These are phyloP conservation scores for Penicilliopsis zonata DNA, from an alignment of 495 filamentous ascomycete genomes.

Conservation along the genomic window DNA sequence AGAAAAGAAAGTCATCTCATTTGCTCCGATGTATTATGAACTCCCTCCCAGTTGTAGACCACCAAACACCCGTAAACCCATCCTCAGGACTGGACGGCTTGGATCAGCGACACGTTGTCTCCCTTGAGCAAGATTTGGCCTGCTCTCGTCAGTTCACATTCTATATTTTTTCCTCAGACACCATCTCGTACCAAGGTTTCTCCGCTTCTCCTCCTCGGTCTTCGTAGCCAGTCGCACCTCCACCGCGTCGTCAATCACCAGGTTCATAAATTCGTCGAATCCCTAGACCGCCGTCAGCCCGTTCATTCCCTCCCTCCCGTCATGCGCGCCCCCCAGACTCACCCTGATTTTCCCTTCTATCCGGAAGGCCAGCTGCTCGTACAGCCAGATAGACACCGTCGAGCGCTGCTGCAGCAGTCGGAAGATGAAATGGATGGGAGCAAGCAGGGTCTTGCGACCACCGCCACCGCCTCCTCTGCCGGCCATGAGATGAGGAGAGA, in stretches of 20 bases:
- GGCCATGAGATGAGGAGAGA: constrained; percentile 48
- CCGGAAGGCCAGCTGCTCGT: constrained; percentile 84
- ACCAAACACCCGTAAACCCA: neutral
- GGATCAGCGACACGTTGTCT: constrained; percentile 93
- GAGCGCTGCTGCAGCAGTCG: constrained; percentile 81
- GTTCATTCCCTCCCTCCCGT: too few species aligned
- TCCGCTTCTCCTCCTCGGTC: constrained; percentile 64
- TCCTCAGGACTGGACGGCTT: constrained; percentile 44
- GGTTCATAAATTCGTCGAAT: constrained; percentile 99
- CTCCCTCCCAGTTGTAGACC: neutral
- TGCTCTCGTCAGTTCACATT: constrained; percentile 19
- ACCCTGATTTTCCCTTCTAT: constrained; percentile 95
- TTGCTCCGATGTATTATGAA: too few species aligned
- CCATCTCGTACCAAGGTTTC: constrained; percentile 74
- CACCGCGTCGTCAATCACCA: constrained; percentile 89
- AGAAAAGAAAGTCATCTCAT: too few species aligned
- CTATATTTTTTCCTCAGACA: too few species aligned
- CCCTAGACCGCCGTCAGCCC: constrained; percentile 51
- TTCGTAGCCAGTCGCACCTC: constrained; percentile 83
- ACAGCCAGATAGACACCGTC: constrained; percentile 89
- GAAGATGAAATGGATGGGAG: constrained; percentile 98
- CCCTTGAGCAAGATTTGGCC: constrained; percentile 96
- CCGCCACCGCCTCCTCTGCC: constrained; percentile 65
- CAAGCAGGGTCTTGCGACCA: constrained; percentile 78
- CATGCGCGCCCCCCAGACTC: too few species aligned